phyloP scores from a whole-genome alignment of 2,329 filamentous ascomycete genomes.

The Trichocomaceae sp. region DNA sequence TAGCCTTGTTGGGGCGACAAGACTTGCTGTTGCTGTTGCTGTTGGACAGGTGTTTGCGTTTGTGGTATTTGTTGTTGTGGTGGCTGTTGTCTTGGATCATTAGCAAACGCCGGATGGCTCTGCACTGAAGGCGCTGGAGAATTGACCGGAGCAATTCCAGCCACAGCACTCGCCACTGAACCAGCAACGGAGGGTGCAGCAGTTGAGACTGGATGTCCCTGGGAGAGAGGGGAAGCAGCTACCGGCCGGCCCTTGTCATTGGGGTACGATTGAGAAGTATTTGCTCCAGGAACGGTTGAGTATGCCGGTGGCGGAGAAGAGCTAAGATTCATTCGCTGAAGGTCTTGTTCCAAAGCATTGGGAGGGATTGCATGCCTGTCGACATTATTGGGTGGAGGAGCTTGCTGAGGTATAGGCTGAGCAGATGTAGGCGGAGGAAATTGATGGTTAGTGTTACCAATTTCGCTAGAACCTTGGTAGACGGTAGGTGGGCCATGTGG shows the following conservation, averaged over 20 bases:
- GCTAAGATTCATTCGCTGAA: constrained; percentile 71
- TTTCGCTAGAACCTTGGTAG: constrained; percentile 74
- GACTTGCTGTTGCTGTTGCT: constrained; percentile 34
- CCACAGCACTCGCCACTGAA: constrained; percentile 16
- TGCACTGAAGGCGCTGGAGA: constrained; percentile 30
- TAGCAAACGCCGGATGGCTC: constrained; percentile 84
- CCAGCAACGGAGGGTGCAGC: constrained; percentile 19
- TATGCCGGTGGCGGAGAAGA: constrained; percentile 94
- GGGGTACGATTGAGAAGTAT: constrained; percentile 56
- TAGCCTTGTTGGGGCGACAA: constrained; percentile 34
- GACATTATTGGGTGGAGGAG: constrained; percentile 6
- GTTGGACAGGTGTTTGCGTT: constrained; percentile 24
- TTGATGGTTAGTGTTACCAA: constrained; percentile 45
- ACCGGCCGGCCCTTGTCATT: constrained; percentile 65
- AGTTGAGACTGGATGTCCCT: constrained; percentile 23
- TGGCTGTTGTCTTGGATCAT: constrained; percentile 57
- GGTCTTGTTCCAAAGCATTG: constrained; percentile 76
- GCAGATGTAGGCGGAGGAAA: constrained; percentile 26
- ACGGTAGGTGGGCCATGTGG: constrained; percentile 86
- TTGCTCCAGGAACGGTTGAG: constrained; percentile 59
- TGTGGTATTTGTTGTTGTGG: constrained; percentile 13
- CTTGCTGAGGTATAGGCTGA: constrained; percentile 18
- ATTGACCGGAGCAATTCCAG: constrained; percentile 7
- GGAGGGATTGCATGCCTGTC: constrained; percentile 43
- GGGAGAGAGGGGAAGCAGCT: constrained; percentile 19